Evolutionary conservation across 2,329 filamentous ascomycete genomes (phyloP).

Genomic region (Trichoderma sp.): DNA sequence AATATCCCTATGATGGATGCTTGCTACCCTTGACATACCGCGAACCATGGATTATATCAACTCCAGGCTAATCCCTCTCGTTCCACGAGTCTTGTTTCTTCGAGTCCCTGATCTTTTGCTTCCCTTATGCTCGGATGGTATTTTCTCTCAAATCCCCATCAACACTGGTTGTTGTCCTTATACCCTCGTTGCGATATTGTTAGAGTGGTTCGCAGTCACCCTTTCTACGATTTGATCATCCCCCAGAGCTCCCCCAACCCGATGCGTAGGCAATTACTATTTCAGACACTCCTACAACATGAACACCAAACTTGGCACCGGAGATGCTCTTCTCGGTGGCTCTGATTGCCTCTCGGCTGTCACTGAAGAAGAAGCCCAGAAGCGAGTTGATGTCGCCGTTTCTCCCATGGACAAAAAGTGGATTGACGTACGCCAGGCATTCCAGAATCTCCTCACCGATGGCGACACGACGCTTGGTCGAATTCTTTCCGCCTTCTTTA

Average conservation of each 20-base stretch:
- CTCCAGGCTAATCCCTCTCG: background rate
- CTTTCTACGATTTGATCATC: background rate
- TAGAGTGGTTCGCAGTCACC: background rate
- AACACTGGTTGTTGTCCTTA: too few relatives aligned
- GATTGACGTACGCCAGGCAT: conserved; percentile 38
- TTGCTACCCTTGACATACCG: background rate
- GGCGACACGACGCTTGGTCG: conserved; percentile 34
- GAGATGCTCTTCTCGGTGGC: background rate
- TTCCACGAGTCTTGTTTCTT: too few relatives aligned
- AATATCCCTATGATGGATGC: background rate
- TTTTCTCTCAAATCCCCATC: too few relatives aligned
- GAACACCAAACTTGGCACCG: background rate
- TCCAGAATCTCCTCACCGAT: conserved; percentile 36
- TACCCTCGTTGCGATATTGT: too few relatives aligned
- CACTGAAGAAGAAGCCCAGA: conserved; percentile 10
- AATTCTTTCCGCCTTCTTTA: conserved; percentile 43
- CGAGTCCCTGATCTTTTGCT: background rate
- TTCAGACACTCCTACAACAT: background rate
- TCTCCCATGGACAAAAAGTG: conserved; percentile 33
- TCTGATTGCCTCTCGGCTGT: background rate
- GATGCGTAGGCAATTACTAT: background rate
- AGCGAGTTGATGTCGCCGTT: conserved; percentile 34
- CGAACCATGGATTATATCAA: background rate
- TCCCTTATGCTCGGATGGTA: background rate
- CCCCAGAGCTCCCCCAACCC: background rate